Conservation (phyloP, 495 filamentous ascomycete genomes). For the Penicillium tannophilum region DNA sequence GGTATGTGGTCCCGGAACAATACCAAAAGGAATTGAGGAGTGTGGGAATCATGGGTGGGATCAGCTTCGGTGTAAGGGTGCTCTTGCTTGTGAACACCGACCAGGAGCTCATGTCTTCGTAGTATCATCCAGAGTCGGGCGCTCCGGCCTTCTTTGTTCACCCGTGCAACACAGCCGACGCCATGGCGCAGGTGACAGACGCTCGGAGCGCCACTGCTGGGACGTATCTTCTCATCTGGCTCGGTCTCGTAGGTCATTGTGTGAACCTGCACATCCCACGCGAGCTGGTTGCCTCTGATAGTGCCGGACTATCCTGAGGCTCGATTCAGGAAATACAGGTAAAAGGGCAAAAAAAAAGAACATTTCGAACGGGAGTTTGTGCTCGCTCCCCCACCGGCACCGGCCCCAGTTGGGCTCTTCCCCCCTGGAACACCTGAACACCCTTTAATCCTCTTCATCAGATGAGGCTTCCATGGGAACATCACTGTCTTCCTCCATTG, state of each 20-base stretch:
- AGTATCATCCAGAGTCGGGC: slow-evolving; percentile 80
- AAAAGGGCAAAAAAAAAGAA: background rate
- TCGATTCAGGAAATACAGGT: slow-evolving; percentile 3
- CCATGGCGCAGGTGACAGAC: slow-evolving; percentile 57
- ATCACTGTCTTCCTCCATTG: slow-evolving; percentile 71
- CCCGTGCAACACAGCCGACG: slow-evolving; percentile 82
- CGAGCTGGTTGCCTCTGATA: slow-evolving; percentile 37
- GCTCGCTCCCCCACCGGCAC: background rate
- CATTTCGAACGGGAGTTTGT: background rate
- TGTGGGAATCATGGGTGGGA: slow-evolving; percentile 69
- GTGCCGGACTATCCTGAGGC: slow-evolving; percentile 24
- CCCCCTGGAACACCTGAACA: background rate
- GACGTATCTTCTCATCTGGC: slow-evolving; percentile 77
- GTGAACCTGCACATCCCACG: slow-evolving; percentile 72
- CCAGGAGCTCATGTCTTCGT: slow-evolving; percentile 45
- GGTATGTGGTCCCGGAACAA: slow-evolving; percentile 65
- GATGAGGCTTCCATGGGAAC: slow-evolving; percentile 58
- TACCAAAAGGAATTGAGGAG: slow-evolving; percentile 57
- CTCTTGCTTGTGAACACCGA: slow-evolving; percentile 5
- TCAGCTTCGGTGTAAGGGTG: slow-evolving; percentile 72
- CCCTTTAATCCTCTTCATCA: slow-evolving; percentile 40
- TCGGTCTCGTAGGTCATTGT: slow-evolving; percentile 72
- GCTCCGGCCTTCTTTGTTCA: slow-evolving; percentile 79
- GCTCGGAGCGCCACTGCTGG: slow-evolving; percentile 55
- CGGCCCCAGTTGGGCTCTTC: background rate